Conservation (phyloP, 1,284 basidiomycete genomes). For the Salmacisia buchloeana region DNA sequence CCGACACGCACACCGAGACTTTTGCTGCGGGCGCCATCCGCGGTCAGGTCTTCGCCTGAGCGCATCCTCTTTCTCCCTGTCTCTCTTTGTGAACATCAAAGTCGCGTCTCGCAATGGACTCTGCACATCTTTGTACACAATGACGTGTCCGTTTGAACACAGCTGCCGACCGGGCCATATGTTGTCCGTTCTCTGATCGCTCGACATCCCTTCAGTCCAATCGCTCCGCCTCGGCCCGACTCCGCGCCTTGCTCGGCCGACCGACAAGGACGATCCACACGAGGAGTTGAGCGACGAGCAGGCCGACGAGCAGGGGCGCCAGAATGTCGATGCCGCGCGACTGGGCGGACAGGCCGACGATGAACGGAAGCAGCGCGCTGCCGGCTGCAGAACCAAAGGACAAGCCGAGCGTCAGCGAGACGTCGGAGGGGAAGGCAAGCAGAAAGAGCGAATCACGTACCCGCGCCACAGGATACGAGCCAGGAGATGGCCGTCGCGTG, state of each 20-base stretch:
- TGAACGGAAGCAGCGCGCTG: constrained; percentile 26
- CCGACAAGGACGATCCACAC: constrained; percentile 16
- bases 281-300: constrained; percentile 21
- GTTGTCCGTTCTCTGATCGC: no score
- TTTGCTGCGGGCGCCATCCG: constrained; percentile 18
- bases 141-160: no score
- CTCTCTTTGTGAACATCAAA: background rate
- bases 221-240: background rate
- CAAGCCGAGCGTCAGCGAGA: no score
- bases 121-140: no score
- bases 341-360: constrained; percentile 27
- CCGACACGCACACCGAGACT: constrained; percentile 19
- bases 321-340: constrained; percentile 26
- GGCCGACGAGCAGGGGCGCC: constrained; percentile 25
- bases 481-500: constrained; percentile 29
- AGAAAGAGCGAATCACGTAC: no score
- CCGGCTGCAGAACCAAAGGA: no score
- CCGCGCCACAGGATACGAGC: constrained; percentile 22
- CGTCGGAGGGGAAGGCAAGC: no score
- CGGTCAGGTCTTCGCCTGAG: constrained; percentile 18
- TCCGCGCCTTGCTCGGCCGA: background rate
- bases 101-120: background rate
- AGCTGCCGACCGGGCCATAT: no score
- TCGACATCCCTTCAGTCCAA: no score
- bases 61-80: background rate